Base-by-base conservation (phyloP, 768 basidiomycete genomes). In the Rhodosporidiobolus sp. region DNA sequence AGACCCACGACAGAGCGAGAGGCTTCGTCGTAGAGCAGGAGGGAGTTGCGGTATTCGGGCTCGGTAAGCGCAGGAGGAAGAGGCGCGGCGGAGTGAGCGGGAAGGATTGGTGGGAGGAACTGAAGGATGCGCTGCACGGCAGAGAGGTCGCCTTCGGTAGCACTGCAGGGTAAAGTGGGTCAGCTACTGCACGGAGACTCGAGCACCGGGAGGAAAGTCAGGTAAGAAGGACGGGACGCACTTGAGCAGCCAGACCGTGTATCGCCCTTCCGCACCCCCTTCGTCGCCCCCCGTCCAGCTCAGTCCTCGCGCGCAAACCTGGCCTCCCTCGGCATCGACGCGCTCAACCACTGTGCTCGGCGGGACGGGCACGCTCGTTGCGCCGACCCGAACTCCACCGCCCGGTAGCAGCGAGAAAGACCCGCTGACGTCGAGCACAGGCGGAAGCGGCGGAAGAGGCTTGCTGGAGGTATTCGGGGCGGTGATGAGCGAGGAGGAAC, bases 71-170 rank as follows among this genome's bases (percentile, higher is more conserved):
- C 4, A 28, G 35, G 28, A 28, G n/a, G n/a, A 17, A 9, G 46
- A 11, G 26, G 4, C 8, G 35, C 14, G 34, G 35, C 32, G 11
- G 32, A 10, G 30, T 4, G 34, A 38, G n/a, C n/a, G n/a, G 20
- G 34, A 22, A 5, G n/a, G 4, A 26, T 7, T 30, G 62, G 61
- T 7, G 61, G 62, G 22, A 63, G 46, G 55, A 52, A 57, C 5
- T 60, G 69, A 22, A 64, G 56, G 32, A 58, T 11, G 24, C 68
- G 68, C 20, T 69, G 55, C 0, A 69, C 55, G 0, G 68, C 68
- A 2, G 19, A 3, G 5, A 53, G 22, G 38, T 69, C 68, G 30
- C 32, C 30, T 26, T 69, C 68, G 55, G 61, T 69, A 3, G 68
- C 68, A 28, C 68, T 68, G 45, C n/a, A 22, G 22, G 4, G 11